Evolutionary conservation across 352 stramenopile genomes (phyloP), one percentile per base, ranked within the genome.

Genomic region (Ophiocytium majus): DNA sequence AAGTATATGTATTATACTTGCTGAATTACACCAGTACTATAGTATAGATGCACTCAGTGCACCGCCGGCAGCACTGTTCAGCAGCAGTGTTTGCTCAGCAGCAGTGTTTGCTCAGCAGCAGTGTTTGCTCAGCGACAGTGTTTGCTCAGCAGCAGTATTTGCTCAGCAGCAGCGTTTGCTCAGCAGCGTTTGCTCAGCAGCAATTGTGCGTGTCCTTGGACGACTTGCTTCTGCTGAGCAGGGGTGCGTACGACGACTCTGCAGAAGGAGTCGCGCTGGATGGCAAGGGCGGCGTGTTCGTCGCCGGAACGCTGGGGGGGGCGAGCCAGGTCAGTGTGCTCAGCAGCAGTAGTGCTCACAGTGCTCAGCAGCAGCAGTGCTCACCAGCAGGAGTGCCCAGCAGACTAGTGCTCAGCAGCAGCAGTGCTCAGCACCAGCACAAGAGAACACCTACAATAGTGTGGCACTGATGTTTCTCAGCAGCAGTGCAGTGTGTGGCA

Each of bases 31-130:
- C 28, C 23, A 28, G 28, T 71, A 71, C 57, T 71, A 71, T 28
- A 71, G 28, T 71, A 71, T 71, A 71, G 57, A 71, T 71, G 28
- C 57, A 71, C 57, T 28, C 28, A 71, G 57, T 71, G 57, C 28
- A 23, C 28, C 28, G 23, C 57, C 57, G 23, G 23, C 28, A 71
- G 28, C 23, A 71, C 28, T 71, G 57, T 23, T 71, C 57, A 71
- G 28, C 28, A 28, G 28, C 23, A 23, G 23, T 23, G 28, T 23
- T 23, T 23, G 23, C 28, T 71, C 23, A 23, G 57, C 19, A 71
- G 23, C 23, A 23, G 23, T 71, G 28, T 71, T 71, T 71, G 23
- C 23, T 23, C 28, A 23, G 19, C 23, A 23, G 57, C 57, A 23
- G 57, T 23, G 28, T 71, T 71, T 23, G 28, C 23, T 23, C 23